Base-by-base conservation (phyloP, 768 basidiomycete species). In the Tylopilus balloui region DNA sequence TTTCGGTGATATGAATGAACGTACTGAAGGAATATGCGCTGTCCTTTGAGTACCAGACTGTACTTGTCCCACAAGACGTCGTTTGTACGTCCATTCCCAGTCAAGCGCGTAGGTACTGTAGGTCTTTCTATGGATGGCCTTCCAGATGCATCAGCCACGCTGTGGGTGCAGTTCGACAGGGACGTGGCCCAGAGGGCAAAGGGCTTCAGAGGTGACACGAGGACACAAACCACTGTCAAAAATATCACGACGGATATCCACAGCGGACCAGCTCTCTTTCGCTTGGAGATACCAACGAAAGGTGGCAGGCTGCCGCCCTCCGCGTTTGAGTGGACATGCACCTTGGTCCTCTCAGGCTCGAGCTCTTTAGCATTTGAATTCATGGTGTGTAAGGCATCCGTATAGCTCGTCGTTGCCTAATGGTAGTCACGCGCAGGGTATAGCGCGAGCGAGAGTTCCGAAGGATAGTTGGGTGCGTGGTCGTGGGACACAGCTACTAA, bases 11-110 rank as follows among this genome's bases (percentile, higher is more conserved):
- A 41, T 13, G 52, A 45, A 6, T 24, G 32, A 28, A 73, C 81
- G 46, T 67, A 86, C 86, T 87, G 77, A 4, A 90, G 64, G 55
- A 90, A 87, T 17, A 87, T 63, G 14, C 88, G 73, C 57, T 88
- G 87, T 4, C 81, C 83, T 36, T 79, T 76, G 34, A 90, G 57
- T 47, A 83, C 74, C 10, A 91, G 69, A 60, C 83, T 87, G 62
- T 85, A 86, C 55, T 81, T 83, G 63, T 90, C 88, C 79, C 78
- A 79, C 48, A 71, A 57, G 21, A 77, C 71, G 23, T 70, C 67
- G 11, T 66, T 61, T 13, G 72, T 73, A 35, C 62, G 66, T 42
- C 66, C 66, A 38, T 69, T 68, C 7, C 68, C 62, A 8, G 42
- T 53, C 20, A 68, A 40, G 17, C 39, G 42, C 6, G 49, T 32